phyloP scores from a whole-genome alignment of 2,329 filamentous ascomycete genomes.

The Drechslera avenae region DNA sequence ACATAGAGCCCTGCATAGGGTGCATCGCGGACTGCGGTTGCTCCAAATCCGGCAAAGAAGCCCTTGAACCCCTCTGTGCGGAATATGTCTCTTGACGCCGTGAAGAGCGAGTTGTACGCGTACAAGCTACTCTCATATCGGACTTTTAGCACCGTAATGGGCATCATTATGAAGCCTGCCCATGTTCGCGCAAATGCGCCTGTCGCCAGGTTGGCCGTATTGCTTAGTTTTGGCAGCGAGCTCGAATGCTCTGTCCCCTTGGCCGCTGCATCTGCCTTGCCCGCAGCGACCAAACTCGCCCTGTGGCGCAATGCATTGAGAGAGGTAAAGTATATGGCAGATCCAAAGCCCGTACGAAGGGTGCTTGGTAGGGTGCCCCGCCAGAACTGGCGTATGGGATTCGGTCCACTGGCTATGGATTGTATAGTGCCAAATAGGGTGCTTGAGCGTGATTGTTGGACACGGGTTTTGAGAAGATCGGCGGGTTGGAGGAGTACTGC shows the following conservation, averaged over 20 bases:
- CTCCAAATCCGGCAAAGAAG: slow-evolving; percentile 93
- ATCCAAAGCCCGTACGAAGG: slow-evolving; percentile 90
- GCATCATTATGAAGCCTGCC: slow-evolving; percentile 92
- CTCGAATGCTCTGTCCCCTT: slow-evolving; percentile 59
- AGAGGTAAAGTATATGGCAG: slow-evolving; percentile 89
- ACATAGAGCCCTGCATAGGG: slow-evolving; percentile 96
- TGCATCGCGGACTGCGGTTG: slow-evolving; percentile 91
- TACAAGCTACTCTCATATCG: slow-evolving; percentile 92
- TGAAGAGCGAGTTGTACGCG: slow-evolving; percentile 74
- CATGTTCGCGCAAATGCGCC: slow-evolving; percentile 83
- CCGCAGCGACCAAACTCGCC: slow-evolving; percentile 50
- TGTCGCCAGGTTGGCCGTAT: slow-evolving; percentile 81
- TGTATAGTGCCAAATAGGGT: slow-evolving; percentile 71
- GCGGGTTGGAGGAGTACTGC: slow-evolving; percentile 92
- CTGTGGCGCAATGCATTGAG: slow-evolving; percentile 82
- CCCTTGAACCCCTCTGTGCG: slow-evolving; percentile 75
- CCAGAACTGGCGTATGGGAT: slow-evolving; percentile 80
- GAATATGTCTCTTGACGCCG: slow-evolving; percentile 76
- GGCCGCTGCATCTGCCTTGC: slow-evolving; percentile 17
- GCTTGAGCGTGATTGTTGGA: slow-evolving; percentile 81
- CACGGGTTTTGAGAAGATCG: slow-evolving; percentile 93
- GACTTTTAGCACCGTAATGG: slow-evolving; percentile 94
- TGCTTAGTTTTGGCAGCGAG: slow-evolving; percentile 79
- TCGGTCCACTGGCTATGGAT: slow-evolving; percentile 68
- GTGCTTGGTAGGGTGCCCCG: slow-evolving; percentile 89